These are phyloP conservation scores for Gossypium trilobum DNA, from an alignment of 441 rosid species.

Conservation along the genomic window DNA sequence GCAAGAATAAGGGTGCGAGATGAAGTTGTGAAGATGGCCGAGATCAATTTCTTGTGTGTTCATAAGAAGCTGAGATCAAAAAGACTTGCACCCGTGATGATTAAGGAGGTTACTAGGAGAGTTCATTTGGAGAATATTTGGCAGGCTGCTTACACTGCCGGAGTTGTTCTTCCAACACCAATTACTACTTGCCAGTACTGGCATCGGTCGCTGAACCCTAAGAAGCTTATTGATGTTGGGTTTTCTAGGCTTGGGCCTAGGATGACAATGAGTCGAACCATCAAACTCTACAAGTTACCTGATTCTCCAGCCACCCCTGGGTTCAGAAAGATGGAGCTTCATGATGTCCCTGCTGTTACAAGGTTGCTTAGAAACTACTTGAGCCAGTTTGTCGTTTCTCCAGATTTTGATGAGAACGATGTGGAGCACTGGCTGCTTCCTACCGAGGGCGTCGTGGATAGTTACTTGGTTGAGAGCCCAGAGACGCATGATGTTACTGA, in stretches of 20 bases:
- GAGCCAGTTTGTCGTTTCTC: constrained; percentile 65
- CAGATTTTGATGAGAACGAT: constrained; percentile 76
- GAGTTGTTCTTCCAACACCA: constrained; percentile 88
- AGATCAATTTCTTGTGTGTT: constrained; percentile 89
- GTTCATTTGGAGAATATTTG: constrained; percentile 85
- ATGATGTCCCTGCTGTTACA: constrained; percentile 83
- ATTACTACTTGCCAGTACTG: constrained; percentile 85
- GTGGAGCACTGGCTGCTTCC: constrained; percentile 96
- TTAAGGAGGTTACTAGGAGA: constrained; percentile 88
- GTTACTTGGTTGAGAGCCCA: constrained; percentile 79
- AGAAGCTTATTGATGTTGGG: constrained; percentile 92
- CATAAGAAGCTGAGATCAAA: constrained; percentile 91
- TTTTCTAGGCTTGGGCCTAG: constrained; percentile 84
- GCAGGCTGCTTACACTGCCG: constrained; percentile 96
- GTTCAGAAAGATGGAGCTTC: constrained; percentile 78
- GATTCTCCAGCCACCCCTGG: constrained; percentile 72
- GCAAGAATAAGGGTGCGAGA: constrained; percentile 75
- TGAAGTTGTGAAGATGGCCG: constrained; percentile 78
- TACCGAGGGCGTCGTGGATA: constrained; percentile 63
- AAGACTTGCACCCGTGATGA: constrained; percentile 92
- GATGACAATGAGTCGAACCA: constrained; percentile 93
- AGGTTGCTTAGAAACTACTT: constrained; percentile 62
- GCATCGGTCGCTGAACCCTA: constrained; percentile 93
- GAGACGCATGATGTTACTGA: constrained; percentile 81
- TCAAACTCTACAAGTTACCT: constrained; percentile 73